These are phyloP conservation scores for Gaertneriomyces sp. DNA, from an alignment of 192 early-diverging fungal genomes.

Conservation along the genomic window DNA sequence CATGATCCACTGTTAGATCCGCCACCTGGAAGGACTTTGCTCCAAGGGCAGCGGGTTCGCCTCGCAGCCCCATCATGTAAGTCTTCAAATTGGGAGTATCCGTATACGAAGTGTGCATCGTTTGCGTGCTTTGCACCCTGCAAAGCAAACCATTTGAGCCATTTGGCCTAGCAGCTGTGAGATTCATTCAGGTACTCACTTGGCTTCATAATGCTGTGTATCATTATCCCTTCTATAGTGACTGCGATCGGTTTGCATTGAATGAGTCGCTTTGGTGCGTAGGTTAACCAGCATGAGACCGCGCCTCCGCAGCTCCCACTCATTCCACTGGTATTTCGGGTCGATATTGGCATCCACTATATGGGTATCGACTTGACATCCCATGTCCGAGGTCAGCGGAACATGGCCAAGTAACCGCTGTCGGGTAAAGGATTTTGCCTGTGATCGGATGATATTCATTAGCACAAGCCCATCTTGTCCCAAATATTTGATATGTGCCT, in stretches of 20 bases:
- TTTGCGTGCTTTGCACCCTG: conserved; percentile 44
- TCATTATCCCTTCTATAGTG: conserved; percentile 53
- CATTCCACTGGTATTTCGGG: conserved; percentile 60
- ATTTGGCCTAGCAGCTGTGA: neutral
- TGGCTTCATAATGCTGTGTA: conserved; percentile 57
- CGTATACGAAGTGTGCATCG: conserved; percentile 34
- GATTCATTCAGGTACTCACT: conserved; percentile 16
- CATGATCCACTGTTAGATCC: conserved; percentile 49
- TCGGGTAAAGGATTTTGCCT: conserved; percentile 49
- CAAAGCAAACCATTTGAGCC: neutral
- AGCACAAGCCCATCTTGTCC: neutral
- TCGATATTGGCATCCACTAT: conserved; percentile 47
- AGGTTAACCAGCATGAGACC: conserved; percentile 60
- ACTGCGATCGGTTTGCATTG: conserved; percentile 44
- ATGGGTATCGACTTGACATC: conserved; percentile 60
- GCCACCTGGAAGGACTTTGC: conserved; percentile 41
- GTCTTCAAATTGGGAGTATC: conserved; percentile 41
- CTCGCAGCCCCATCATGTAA: conserved; percentile 43
- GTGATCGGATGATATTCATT: neutral
- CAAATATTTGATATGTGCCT: conserved; percentile 3
- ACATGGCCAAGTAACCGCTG: conserved; percentile 52
- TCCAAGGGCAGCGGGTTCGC: conserved; percentile 13
- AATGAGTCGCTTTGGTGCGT: conserved; percentile 53
- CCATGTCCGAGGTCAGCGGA: conserved; percentile 51
- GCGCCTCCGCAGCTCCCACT: conserved; percentile 54